phyloP scores from a whole-genome alignment of 1,284 basidiomycete species.

The Trichosporon inkin region DNA sequence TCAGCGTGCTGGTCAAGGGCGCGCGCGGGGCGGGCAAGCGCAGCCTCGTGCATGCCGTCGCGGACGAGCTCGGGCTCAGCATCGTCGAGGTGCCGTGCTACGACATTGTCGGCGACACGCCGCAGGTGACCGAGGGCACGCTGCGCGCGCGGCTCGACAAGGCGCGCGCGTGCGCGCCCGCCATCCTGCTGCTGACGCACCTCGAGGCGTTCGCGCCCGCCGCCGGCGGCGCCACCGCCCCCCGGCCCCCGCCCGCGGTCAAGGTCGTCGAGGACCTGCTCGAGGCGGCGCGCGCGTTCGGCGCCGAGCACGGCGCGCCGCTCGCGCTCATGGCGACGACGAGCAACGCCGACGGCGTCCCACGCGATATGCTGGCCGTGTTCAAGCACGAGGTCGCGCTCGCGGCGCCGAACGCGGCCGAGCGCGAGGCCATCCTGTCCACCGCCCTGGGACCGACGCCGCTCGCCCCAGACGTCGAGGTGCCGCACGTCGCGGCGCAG shows the following conservation, averaged over 20 bases:
- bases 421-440: constrained; percentile 64
- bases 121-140: constrained; percentile 70
- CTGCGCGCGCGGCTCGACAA: constrained; percentile 74
- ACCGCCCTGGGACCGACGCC: constrained; percentile 54
- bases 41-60: constrained; percentile 40
- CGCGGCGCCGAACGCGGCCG: constrained; percentile 72
- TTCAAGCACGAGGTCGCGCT: constrained; percentile 86
- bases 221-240: constrained; percentile 58
- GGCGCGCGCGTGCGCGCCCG: constrained; percentile 76
- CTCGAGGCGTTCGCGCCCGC: constrained; percentile 76
- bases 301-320: constrained; percentile 55
- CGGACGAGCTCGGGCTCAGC: constrained; percentile 56
- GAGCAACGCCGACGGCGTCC: constrained; percentile 64
- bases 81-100: constrained; percentile 81
- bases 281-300: constrained; percentile 17
- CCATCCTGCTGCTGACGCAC: constrained; percentile 75
- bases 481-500: constrained; percentile 70
- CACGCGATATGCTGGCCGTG: constrained; percentile 62
- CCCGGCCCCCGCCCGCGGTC: constrained; percentile 32
- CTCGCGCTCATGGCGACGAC: constrained; percentile 71
- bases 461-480: constrained; percentile 73
- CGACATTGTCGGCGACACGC: constrained; percentile 74
- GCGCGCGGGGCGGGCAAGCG: constrained; percentile 55
- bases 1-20: constrained; percentile 54
- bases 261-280: constrained; percentile 36